Conservation (phyloP, 1,139 yeast genomes). For the Geotrichum bryndzae region DNA sequence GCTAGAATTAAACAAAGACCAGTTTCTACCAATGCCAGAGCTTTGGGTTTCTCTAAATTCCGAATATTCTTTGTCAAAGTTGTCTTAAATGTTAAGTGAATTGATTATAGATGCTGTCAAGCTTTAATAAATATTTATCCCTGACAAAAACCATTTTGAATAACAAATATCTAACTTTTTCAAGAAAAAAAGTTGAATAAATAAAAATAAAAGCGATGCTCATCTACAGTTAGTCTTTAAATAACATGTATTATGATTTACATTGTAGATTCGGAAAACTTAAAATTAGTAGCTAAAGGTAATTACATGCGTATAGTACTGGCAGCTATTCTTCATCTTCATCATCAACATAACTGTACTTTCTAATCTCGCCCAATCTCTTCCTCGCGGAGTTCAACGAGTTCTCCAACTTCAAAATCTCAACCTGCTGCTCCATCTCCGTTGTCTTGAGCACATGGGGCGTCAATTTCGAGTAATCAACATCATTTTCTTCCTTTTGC, state of each 20-base stretch:
- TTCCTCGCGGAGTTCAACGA: slow-evolving; percentile 67
- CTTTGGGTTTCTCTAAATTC: too few species aligned
- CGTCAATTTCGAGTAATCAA: slow-evolving; percentile 65
- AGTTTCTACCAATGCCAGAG: too few species aligned
- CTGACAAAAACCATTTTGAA: too few species aligned
- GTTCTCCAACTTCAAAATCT: slow-evolving; percentile 76
- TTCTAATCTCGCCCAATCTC: slow-evolving; percentile 78
- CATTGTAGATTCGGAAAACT: too few species aligned
- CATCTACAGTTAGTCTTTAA: too few species aligned
- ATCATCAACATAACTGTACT: slow-evolving; percentile 62
- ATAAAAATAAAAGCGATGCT: not conserved
- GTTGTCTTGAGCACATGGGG: slow-evolving; percentile 79
- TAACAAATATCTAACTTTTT: not conserved
- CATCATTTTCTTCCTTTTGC: slow-evolving; percentile 37
- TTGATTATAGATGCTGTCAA: too few species aligned
- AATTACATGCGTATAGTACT: not conserved
- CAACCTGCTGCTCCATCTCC: slow-evolving; percentile 93
- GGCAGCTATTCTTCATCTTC: slow-evolving; percentile 38
- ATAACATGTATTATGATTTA: too few species aligned
- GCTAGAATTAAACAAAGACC: too few species aligned
- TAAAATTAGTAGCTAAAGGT: too few species aligned
- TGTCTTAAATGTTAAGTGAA: too few species aligned
- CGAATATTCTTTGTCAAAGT: too few species aligned
- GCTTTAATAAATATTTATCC: too few species aligned
- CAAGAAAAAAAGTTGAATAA: not conserved